Conservation (phyloP, 805 yeast genomes). For the Candida stauntonica region DNA sequence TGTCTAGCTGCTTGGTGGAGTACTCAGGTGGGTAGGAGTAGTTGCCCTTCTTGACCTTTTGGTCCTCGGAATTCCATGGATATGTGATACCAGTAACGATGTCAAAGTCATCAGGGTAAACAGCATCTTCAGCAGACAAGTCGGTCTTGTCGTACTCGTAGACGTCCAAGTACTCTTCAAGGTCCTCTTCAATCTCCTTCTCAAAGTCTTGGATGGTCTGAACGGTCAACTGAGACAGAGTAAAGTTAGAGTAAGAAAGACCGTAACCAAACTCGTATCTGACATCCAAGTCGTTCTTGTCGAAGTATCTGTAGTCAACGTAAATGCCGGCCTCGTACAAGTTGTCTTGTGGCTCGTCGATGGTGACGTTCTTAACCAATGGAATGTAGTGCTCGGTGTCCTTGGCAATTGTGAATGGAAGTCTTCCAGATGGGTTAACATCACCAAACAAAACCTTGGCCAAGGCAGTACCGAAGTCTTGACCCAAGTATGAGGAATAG, state of each 20-base stretch:
- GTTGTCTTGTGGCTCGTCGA: conserved; percentile 29
- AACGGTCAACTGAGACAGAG: conserved; percentile 31
- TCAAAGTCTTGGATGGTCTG: conserved; percentile 35
- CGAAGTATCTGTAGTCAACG: conserved; percentile 53
- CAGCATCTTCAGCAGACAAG: conserved; percentile 44
- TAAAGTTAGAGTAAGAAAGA: conserved; percentile 44
- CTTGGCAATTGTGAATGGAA: conserved; percentile 57
- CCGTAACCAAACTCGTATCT: conserved; percentile 59
- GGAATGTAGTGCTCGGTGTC: conserved; percentile 42
- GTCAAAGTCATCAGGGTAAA: conserved; percentile 44
- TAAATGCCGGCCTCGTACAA: conserved; percentile 29
- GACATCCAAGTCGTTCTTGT: conserved; percentile 46
- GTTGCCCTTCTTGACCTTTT: conserved; percentile 13
- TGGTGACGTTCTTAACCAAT: conserved; percentile 31
- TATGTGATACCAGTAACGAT: conserved; percentile 45
- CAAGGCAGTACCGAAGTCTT: conserved; percentile 46
- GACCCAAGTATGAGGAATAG: conserved; percentile 50
- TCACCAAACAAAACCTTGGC: conserved; percentile 55
- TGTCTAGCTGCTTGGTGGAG: conserved; percentile 21
- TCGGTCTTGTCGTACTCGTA: conserved; percentile 36
- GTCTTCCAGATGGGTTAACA: conserved; percentile 50
- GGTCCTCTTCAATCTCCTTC: conserved; percentile 32
- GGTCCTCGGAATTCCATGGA: conserved; percentile 37
- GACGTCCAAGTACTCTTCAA: conserved; percentile 37
- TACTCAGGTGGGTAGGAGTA: conserved; percentile 31